These are phyloP conservation scores for Ajuga reptans DNA, from an alignment of 305 asterid species.

Conservation along the genomic window DNA sequence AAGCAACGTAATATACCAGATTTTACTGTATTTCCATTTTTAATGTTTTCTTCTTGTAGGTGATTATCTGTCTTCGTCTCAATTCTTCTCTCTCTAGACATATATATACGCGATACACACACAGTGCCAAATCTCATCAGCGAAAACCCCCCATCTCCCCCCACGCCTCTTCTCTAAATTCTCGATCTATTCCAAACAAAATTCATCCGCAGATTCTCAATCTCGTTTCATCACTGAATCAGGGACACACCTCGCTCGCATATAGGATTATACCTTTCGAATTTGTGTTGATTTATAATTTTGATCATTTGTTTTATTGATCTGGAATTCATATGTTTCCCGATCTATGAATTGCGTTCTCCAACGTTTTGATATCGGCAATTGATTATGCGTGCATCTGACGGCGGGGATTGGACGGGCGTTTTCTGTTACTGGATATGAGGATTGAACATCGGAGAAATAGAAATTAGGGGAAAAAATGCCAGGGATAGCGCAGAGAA, in stretches of 20 bases:
- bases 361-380: conserved; percentile 6
- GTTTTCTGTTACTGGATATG: conserved; percentile 22
- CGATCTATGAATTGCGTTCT: conserved; percentile 31
- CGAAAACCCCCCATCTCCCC: conserved; percentile 40
- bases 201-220: conserved; percentile 39
- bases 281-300: conserved; percentile 19
- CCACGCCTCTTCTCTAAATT: conserved; percentile 36
- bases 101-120: conserved; percentile 17
- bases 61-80: conserved; percentile 15
- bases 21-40: conserved; percentile 5
- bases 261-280: not conserved
- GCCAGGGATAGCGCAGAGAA: conserved; percentile 63
- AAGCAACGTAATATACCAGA: conserved; percentile 3
- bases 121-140: conserved; percentile 31
- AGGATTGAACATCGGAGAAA: conserved; percentile 30
- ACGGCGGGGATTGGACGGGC: conserved; percentile 22
- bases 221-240: conserved; percentile 26
- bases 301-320: conserved; percentile 32
- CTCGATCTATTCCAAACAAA: conserved; percentile 35
- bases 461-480: conserved; percentile 35
- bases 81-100: conserved; percentile 10
- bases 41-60: conserved; percentile 11
- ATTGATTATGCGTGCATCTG: conserved; percentile 30
- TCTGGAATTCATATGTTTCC: conserved; percentile 28
- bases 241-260: conserved; percentile 17